Evolutionary conservation across 768 basidiomycete genomes (phyloP).

Genomic region (Amanita rubescens): DNA sequence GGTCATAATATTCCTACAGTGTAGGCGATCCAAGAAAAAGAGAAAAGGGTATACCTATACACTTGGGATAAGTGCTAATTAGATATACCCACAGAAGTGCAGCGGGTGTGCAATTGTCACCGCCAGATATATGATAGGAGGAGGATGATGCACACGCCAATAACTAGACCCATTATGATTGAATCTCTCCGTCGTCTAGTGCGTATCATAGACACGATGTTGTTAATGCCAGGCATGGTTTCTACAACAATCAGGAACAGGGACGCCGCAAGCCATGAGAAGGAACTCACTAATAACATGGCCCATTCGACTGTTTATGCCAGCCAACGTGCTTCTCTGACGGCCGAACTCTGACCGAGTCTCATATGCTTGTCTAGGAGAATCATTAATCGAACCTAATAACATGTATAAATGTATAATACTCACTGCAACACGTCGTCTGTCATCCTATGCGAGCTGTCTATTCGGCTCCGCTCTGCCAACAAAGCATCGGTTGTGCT

Average conservation of each 20-base stretch:
- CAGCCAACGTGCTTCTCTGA: slow-evolving; percentile 67
- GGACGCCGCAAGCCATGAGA: not conserved
- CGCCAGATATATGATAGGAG: slow-evolving; percentile 43
- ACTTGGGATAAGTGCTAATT: not conserved
- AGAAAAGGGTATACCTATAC: not conserved
- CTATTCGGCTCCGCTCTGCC: slow-evolving; percentile 82
- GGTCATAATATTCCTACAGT: slow-evolving; percentile 23
- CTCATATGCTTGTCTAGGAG: slow-evolving; percentile 87
- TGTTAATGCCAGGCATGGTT: slow-evolving; percentile 93
- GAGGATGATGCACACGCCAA: slow-evolving; percentile 73
- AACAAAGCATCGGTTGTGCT: slow-evolving; percentile 82
- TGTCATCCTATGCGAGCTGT: slow-evolving; percentile 91
- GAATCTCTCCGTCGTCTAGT: slow-evolving; percentile 84
- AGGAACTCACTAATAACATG: slow-evolving; percentile 66
- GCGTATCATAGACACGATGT: slow-evolving; percentile 86
- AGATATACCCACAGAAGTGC: not conserved
- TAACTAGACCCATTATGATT: slow-evolving; percentile 81
- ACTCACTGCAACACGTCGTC: slow-evolving; percentile 83
- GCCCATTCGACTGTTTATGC: slow-evolving; percentile 80
- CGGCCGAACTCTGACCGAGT: slow-evolving; percentile 88
- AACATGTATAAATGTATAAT: not conserved
- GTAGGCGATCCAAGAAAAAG: slow-evolving; percentile 10
- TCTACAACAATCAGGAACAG: slow-evolving; percentile 31
- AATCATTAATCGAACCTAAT: slow-evolving; percentile 1
- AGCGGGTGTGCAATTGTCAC: slow-evolving; percentile 13